These are phyloP conservation scores for Poa pratensis DNA, from an alignment of 176 grass and related monocot species.

Conservation along the genomic window DNA sequence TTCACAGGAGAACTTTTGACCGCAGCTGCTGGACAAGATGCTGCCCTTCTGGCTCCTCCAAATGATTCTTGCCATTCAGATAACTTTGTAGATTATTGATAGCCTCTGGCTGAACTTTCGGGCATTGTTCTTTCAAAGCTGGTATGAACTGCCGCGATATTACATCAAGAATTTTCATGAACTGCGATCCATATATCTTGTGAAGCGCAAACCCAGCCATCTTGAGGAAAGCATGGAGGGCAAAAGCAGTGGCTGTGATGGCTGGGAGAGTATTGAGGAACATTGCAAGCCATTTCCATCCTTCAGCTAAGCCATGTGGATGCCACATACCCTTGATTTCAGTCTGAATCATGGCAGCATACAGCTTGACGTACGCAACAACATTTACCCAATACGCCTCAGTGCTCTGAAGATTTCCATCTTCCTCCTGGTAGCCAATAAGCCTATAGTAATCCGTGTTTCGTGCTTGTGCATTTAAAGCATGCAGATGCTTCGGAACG, in stretches of 20 bases:
- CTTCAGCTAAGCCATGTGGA: slow-evolving; percentile 82
- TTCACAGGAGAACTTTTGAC: slow-evolving; percentile 54
- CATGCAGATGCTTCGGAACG: slow-evolving; percentile 84
- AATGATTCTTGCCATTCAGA: slow-evolving; percentile 58
- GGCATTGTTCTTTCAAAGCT: slow-evolving; percentile 63
- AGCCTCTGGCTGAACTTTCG: slow-evolving; percentile 46
- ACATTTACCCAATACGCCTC: slow-evolving; percentile 66
- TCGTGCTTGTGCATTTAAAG: slow-evolving; percentile 62
- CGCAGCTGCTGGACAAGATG: slow-evolving; percentile 52
- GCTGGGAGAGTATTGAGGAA: slow-evolving; percentile 80
- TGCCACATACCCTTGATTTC: slow-evolving; percentile 69
- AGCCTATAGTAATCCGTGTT: slow-evolving; percentile 64
- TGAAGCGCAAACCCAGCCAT: slow-evolving; percentile 81
- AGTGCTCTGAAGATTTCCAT: slow-evolving; percentile 69
- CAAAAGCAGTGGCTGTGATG: slow-evolving; percentile 61
- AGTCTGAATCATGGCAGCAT: slow-evolving; percentile 85
- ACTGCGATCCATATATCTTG: slow-evolving; percentile 68
- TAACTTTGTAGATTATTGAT: slow-evolving; percentile 65
- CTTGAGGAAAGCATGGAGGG: slow-evolving; percentile 85
- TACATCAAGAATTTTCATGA: slow-evolving; percentile 70
- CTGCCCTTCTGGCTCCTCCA: slow-evolving; percentile 74
- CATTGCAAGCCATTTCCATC: slow-evolving; percentile 87
- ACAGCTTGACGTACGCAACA: slow-evolving; percentile 76
- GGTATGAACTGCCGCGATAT: slow-evolving; percentile 65
- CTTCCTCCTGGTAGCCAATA: slow-evolving; percentile 84